phyloP scores from a whole-genome alignment of 345 rosid species.

The Schrenkiella parvula region DNA sequence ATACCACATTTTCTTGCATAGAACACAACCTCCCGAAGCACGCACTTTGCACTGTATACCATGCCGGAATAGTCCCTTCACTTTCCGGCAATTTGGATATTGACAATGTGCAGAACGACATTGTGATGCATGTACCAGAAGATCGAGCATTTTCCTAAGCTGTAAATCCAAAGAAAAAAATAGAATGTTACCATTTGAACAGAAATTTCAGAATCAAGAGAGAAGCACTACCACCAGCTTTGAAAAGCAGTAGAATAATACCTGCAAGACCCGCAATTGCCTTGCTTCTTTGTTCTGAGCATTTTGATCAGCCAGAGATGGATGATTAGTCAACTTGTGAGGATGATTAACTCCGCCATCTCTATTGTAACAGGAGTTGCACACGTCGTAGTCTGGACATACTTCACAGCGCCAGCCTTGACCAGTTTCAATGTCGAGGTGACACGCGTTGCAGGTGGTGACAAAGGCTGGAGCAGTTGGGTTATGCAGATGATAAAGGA shows the following conservation, averaged over 20 bases:
- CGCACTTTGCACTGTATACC: conserved; percentile 93
- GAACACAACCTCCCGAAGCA: conserved; percentile 92
- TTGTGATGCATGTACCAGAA: conserved; percentile 95
- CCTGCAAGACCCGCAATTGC: conserved; percentile 83
- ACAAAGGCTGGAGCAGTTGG: conserved; percentile 99
- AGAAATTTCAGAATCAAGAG: neutral
- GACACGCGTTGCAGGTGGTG: conserved; percentile 74
- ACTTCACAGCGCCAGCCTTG: conserved; percentile 99
- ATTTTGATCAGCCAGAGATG: conserved; percentile 84
- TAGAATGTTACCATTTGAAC: neutral
- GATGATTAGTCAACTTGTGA: conserved; percentile 92
- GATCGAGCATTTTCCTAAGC: conserved; percentile 99
- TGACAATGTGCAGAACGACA: conserved; percentile 88
- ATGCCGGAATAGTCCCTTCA: conserved; percentile 96
- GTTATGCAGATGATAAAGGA: conserved; percentile 95
- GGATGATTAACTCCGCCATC: conserved; percentile 85
- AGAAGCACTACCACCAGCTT: neutral
- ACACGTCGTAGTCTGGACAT: conserved; percentile 93
- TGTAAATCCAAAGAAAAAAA: conserved; percentile 38
- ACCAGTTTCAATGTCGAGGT: conserved; percentile 92
- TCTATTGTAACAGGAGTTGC: conserved; percentile 80
- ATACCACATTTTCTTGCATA: conserved; percentile 99
- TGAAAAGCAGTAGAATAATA: conserved; percentile 18
- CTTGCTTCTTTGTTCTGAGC: conserved; percentile 98
- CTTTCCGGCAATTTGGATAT: conserved; percentile 97